Conservation (phyloP, 805 yeast genomes). For the Ogataea paraovalis region DNA sequence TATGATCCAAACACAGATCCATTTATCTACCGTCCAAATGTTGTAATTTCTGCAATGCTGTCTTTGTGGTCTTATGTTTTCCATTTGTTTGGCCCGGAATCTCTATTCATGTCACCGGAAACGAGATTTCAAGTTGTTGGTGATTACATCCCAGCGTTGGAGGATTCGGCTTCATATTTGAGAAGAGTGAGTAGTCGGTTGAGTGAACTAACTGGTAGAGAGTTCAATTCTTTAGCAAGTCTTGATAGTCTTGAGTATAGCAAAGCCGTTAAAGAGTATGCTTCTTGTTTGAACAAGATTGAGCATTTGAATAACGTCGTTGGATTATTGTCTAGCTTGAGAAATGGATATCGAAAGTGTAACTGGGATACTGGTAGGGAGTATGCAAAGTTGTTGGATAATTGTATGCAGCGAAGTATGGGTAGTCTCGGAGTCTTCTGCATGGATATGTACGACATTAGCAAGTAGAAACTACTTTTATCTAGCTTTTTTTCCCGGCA, state of each 20-base stretch:
- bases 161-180: constrained; percentile 46
- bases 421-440: constrained; percentile 47
- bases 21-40: constrained; percentile 32
- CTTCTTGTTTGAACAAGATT: constrained; percentile 33
- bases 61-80: constrained; percentile 48
- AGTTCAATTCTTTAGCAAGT: constrained; percentile 7
- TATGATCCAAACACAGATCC: constrained; percentile 35
- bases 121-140: constrained; percentile 3
- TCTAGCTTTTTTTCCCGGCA: too few relatives aligned
- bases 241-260: constrained; percentile 7
- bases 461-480: not conserved
- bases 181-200: constrained; percentile 41
- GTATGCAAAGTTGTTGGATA: constrained; percentile 43
- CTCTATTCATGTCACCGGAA: constrained; percentile 23
- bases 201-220: constrained; percentile 19
- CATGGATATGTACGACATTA: constrained; percentile 40
- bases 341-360: constrained; percentile 33
- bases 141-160: constrained; percentile 32
- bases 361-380: constrained; percentile 57
- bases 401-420: constrained; percentile 49
- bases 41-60: constrained; percentile 33
- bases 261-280: constrained; percentile 31
- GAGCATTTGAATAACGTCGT: constrained; percentile 43
- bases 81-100: constrained; percentile 47
- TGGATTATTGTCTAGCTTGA: constrained; percentile 45